Evolutionary conservation across 306 rosid genomes (phyloP), one percentile per base, ranked within the genome.

Genomic region (Trichosanthes truncata): DNA sequence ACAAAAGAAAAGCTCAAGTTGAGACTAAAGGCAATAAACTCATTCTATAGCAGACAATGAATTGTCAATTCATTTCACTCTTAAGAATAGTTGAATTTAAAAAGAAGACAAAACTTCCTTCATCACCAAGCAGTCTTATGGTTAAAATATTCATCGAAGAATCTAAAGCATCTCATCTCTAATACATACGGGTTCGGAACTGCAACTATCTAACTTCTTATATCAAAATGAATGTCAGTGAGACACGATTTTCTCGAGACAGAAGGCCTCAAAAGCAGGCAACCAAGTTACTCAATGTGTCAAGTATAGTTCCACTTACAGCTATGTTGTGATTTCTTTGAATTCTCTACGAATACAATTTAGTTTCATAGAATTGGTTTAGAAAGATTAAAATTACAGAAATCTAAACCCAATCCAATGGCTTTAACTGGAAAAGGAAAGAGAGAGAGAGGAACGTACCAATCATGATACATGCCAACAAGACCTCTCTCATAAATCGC

Each of bases 391-490:
- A 36, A 9, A 20, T 66, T 36, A 36, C 76, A 45, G 36, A 71
- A 73, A 46, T 73, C 25, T 48, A 72, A 48, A 74, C 11, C 17
- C 43, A 51, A 29, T 51, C 43, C 74, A 31, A 81, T 76, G 80
- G 68, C 53, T 69, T 35, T 7, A 18, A 74, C 29, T 23, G 25
- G 56, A 62, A 23, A 79, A 62, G 46, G 36, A 61, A 38, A 46
- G 48, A 46, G 48, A 41, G 55, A 52, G 38, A 51, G 77, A 59
- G 48, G 69, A 78, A 81, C 92, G 51, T 86, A 95, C 99, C 99
- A 95, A 81, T 95, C 97, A 63, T 95, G 99, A 87, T 95, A 93
- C 65, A 95, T 93, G 84, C 99, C 99, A 12, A 93, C 87, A 20
- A 95, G 83, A 86, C 99, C 99, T 89, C 99, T 90, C 90, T 96